A percentile compares a stretch with the other conserved stretches of the same genome.
These are phyloP conservation scores for Deakozyma indianensis DNA, from an alignment of 805 yeast species.

Conservation along the genomic window DNA sequence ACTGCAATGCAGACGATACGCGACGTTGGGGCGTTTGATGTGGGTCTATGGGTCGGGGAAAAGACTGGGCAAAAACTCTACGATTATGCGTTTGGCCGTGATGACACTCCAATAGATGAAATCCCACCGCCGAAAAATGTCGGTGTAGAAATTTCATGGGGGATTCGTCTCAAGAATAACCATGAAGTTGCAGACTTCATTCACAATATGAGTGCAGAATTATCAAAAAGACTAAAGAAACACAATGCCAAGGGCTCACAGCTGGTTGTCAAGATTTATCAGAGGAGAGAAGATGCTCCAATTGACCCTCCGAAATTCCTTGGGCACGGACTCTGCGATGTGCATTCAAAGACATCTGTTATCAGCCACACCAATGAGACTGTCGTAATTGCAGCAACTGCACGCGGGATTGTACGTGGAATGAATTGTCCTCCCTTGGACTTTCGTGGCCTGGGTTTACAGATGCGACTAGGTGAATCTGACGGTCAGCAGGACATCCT, in stretches of 20 bases:
- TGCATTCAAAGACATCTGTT: constrained; percentile 40
- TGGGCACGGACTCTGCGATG: constrained; percentile 75
- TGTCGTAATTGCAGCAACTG: constrained; percentile 40
- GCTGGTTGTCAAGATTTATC: constrained; percentile 53
- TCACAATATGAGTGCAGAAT: constrained; percentile 40
- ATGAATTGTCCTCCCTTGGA: constrained; percentile 50
- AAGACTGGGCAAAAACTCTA: constrained; percentile 55
- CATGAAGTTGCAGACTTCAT: constrained; percentile 54
- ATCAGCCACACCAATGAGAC: constrained; percentile 51
- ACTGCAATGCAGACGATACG: constrained; percentile 29
- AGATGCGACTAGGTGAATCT: constrained; percentile 34
- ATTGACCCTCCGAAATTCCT: constrained; percentile 60
- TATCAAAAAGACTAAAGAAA: constrained; percentile 36
- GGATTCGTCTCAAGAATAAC: constrained; percentile 54
- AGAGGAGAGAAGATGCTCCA: constrained; percentile 53
- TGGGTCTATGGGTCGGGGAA: constrained; percentile 43
- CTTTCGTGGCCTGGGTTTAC: constrained; percentile 66
- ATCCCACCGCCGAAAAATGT: constrained; percentile 52
- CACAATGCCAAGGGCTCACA: constrained; percentile 37
- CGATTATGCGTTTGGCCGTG: constrained; percentile 52
- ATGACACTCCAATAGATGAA: constrained; percentile 34
- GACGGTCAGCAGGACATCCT: constrained; percentile 8
- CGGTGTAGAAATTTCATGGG: constrained; percentile 85
- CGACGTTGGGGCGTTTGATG: constrained; percentile 18
- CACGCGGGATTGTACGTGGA: constrained; percentile 39